Evolutionary conservation across 306 rosid species (phyloP), one percentile per base, ranked within the genome.

Genomic region (Casuarina cunninghamiana): DNA sequence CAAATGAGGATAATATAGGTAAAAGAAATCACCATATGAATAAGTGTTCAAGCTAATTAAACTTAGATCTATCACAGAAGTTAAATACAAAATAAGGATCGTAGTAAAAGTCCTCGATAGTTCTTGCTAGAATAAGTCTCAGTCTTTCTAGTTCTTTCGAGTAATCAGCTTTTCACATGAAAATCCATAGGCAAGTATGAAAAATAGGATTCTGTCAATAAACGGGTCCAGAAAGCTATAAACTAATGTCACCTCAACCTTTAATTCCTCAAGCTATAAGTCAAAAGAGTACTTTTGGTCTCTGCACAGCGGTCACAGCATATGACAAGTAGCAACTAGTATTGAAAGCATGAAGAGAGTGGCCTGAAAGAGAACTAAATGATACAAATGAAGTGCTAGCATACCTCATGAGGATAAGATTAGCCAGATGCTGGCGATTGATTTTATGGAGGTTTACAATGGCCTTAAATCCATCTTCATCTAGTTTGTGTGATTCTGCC

Each of bases 351-450:
- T 55, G 62, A 55, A 55, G 13, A 55, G 21, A 72, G 44, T 19
- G 45, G n/a, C 17, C 35, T 3, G 26, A 16, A 38, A 13, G 17
- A 78, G 70, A n/a, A 79, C 53, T 21, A 65, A 2, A 19, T 1
- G 4, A 2, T 32, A 13, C 39, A 44, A 74, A 74, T 32, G 38
- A 37, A 10, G 39, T 53, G 63, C 65, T 2, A 11, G 54, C 79
- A 69, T 62, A 86, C 89, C 87, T 78, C 1, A 74, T 53, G 50
- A 74, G 77, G 11, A 83, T 74, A 73, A 62, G 26, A 21, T 21
- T 21, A 21, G 26, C 26, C 26, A 21, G 26, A 21, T 21, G 26
- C 26, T 21, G 26, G 7, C 41, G 48, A 16, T 41, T 21, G 37
- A 78, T 82, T 16, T 69, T 69, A 0, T 7, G 5, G 16, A 87